Conservation (phyloP, 208 protist genomes). For the Trichomonas tenax region DNA sequence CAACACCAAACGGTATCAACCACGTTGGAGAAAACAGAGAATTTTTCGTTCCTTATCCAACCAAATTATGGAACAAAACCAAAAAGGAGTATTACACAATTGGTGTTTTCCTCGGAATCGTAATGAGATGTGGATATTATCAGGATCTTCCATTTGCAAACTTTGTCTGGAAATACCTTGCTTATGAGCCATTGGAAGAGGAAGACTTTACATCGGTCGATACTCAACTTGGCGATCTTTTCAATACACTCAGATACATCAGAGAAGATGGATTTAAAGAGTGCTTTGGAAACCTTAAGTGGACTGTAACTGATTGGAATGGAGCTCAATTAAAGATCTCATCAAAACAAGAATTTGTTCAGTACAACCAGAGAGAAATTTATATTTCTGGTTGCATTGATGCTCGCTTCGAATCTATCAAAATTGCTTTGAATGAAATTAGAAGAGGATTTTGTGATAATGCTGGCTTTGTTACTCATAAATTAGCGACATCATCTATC, state of each 20-base stretch:
- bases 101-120: neutral
- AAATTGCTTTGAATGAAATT: neutral
- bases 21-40: neutral
- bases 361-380: too few relatives aligned
- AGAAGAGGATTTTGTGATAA: neutral
- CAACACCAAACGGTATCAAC: neutral
- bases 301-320: neutral
- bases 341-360: neutral
- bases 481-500: neutral
- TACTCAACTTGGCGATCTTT: neutral
- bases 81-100: neutral
- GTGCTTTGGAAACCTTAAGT: neutral
- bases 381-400: neutral
- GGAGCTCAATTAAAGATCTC: too few relatives aligned
- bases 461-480: neutral
- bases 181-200: neutral
- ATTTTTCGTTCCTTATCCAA: neutral
- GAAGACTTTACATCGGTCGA: neutral
- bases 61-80: neutral
- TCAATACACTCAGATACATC: neutral
- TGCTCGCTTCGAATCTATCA: neutral
- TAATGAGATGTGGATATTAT: neutral
- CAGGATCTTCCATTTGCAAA: neutral
- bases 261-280: neutral
- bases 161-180: neutral